These are phyloP conservation scores for Mycotypha africana DNA, from an alignment of 371 early-diverging fungal species.

Conservation along the genomic window DNA sequence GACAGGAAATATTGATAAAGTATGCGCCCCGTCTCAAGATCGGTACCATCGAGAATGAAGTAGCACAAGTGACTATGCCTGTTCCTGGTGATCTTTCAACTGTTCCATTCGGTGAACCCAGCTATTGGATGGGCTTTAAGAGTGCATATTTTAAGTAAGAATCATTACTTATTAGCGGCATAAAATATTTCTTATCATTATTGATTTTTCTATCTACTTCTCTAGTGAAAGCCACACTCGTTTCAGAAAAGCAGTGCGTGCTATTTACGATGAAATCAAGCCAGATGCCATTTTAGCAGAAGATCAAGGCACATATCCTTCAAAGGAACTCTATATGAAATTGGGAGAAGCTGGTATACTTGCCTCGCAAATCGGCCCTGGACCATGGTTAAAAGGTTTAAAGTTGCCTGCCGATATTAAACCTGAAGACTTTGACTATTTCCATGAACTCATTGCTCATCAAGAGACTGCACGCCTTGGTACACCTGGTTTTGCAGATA, in stretches of 20 bases:
- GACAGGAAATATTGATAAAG: constrained; percentile 58
- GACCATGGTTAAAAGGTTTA: constrained; percentile 33
- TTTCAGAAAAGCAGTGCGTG: constrained; percentile 52
- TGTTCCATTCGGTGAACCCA: constrained; percentile 60
- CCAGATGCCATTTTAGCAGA: constrained; percentile 41
- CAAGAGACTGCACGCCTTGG: constrained; percentile 81
- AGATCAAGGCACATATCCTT: constrained; percentile 37
- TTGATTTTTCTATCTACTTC: neutral
- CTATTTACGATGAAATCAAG: constrained; percentile 42
- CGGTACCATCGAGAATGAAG: constrained; percentile 41
- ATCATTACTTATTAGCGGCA: neutral
- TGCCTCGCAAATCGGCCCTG: constrained; percentile 57
- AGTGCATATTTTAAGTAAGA: constrained; percentile 56
- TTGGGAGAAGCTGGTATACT: constrained; percentile 67
- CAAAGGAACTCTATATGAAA: constrained; percentile 43
- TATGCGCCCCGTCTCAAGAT: constrained; percentile 45
- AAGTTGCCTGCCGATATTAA: constrained; percentile 42
- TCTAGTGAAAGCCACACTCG: constrained; percentile 49
- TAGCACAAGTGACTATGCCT: constrained; percentile 12
- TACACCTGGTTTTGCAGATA: constrained; percentile 66
- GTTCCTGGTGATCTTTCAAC: constrained; percentile 32
- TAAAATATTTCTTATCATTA: neutral
- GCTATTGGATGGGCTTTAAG: constrained; percentile 50
- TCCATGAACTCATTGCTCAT: constrained; percentile 74
- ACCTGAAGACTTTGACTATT: constrained; percentile 63